A percentile compares a stretch with the other conserved stretches of the same genome.
phyloP scores from a whole-genome alignment of 2,329 filamentous ascomycete genomes.

The Colletotrichum somersetense region DNA sequence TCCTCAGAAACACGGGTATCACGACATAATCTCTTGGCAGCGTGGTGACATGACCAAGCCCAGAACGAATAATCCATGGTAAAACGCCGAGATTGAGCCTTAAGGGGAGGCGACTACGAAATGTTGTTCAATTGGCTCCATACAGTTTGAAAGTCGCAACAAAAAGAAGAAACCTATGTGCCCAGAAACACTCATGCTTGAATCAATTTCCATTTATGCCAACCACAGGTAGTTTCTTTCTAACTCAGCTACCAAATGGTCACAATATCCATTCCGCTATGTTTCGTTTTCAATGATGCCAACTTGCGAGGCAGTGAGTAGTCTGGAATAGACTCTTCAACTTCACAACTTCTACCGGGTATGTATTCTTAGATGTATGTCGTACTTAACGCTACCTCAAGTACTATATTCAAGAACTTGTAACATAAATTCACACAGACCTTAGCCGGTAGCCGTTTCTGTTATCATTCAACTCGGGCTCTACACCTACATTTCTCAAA shows the following conservation, averaged over 20 bases:
- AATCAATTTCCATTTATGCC: not conserved
- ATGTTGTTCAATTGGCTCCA: not conserved
- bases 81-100: not conserved
- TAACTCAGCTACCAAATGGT: not conserved
- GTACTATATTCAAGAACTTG: no score
- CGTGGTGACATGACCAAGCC: conserved; percentile 20
- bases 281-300: not conserved
- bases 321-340: not conserved
- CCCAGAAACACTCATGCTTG: not conserved
- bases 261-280: not conserved
- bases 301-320: not conserved
- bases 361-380: no score
- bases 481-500: not conserved
- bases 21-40: conserved; percentile 41
- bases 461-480: no score
- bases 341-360: no score
- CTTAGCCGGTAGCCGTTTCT: no score
- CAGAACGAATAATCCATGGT: not conserved
- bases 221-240: no score
- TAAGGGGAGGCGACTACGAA: not conserved
- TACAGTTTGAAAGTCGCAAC: not conserved
- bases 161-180: not conserved
- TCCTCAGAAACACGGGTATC: conserved; percentile 30
- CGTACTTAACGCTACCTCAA: no score
- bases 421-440: no score